A percentile compares a stretch with the other conserved stretches of the same genome.
phyloP scores from a whole-genome alignment of 2,329 filamentous ascomycete species.

The Nemania abortiva region DNA sequence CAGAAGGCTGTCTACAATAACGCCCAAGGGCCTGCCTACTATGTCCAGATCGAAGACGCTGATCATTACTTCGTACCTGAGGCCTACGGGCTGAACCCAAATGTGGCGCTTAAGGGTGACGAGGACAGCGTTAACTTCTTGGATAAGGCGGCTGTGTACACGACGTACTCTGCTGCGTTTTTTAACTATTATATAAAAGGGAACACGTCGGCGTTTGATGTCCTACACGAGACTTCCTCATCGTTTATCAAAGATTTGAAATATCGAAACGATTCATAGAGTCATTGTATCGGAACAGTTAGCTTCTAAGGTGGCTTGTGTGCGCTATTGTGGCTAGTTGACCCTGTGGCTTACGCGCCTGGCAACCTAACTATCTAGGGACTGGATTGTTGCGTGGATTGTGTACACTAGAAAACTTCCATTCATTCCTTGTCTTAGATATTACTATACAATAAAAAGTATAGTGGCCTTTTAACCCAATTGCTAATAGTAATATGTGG shows the following conservation, averaged over 20 bases:
- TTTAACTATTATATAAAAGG: constrained; percentile 38
- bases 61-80: constrained; percentile 37
- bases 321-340: too few species aligned
- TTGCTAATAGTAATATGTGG: too few species aligned
- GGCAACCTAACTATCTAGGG: too few species aligned
- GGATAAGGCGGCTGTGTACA: constrained; percentile 39
- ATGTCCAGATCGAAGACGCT: constrained; percentile 30
- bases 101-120: constrained; percentile 12
- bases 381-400: too few species aligned
- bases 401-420: too few species aligned
- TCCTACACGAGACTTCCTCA: constrained; percentile 13
- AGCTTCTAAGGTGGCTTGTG: too few species aligned
- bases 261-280: constrained; percentile 26
- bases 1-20: constrained; percentile 30
- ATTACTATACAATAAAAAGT: too few species aligned
- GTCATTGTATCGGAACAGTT: too few species aligned
- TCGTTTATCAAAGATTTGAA: constrained; percentile 23
- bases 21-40: constrained; percentile 34
- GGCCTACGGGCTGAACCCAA: constrained; percentile 33
- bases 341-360: too few species aligned
- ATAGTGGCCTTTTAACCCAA: too few species aligned
- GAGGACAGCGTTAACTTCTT: constrained; percentile 32
- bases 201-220: constrained; percentile 21
- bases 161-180: constrained; percentile 37
- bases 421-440: too few species aligned